Percentiles rank a stretch among this genome's conserved stretches.
phyloP scores from a whole-genome alignment of 106 monocot species.

The Alisma plantagoaquatica region DNA sequence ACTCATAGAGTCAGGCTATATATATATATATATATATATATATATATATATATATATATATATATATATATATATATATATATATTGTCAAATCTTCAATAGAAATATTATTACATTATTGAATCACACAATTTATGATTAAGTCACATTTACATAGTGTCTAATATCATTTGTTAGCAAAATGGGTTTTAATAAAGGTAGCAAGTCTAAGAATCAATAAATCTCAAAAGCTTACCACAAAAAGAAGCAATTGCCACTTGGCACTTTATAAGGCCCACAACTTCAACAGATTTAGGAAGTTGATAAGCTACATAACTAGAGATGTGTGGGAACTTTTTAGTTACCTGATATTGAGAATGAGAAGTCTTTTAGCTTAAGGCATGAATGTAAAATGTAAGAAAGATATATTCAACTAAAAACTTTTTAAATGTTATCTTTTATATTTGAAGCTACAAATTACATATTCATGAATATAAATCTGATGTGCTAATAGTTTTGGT shows the following conservation, averaged over 20 bases:
- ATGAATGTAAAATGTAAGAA: background rate
- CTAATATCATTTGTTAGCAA: too few relatives aligned
- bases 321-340: conserved; percentile 75
- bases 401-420: background rate
- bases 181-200: too few relatives aligned
- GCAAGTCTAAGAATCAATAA: background rate
- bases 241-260: conserved; percentile 67
- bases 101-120: too few relatives aligned
- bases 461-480: background rate
- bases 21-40: too few relatives aligned
- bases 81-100: too few relatives aligned
- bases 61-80: too few relatives aligned
- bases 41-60: too few relatives aligned
- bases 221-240: conserved; percentile 28
- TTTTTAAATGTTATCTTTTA: background rate
- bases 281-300: conserved; percentile 39
- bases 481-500: background rate
- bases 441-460: background rate
- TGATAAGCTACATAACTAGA: conserved; percentile 46
- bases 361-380: background rate
- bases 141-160: too few relatives aligned
- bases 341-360: conserved; percentile 28
- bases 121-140: too few relatives aligned
- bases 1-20: too few relatives aligned
- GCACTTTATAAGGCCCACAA: conserved; percentile 43